A percentile compares a stretch with the other conserved stretches of the same genome.
These are phyloP conservation scores for Ascochyta fabae DNA, from an alignment of 2,329 filamentous ascomycete species.

Conservation along the genomic window DNA sequence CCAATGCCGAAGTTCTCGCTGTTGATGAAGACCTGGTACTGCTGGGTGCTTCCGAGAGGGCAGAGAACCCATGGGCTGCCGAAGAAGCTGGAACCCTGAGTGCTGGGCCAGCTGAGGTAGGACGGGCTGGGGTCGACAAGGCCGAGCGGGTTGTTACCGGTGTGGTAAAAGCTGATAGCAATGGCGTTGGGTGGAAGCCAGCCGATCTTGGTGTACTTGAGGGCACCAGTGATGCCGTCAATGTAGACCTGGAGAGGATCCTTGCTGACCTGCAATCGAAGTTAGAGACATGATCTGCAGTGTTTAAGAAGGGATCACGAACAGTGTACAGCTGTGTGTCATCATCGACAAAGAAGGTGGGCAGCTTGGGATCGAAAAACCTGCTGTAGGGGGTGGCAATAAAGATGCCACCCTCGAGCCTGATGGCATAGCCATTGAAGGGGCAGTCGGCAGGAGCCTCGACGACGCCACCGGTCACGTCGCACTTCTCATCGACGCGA, in stretches of 20 bases:
- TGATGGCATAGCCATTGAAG: conserved; percentile 30
- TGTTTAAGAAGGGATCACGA: conserved; percentile 4
- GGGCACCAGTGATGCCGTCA: conserved; percentile 26
- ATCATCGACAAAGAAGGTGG: conserved; percentile 39
- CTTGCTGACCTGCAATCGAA: conserved; percentile 34
- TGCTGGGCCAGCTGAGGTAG: conserved; percentile 38
- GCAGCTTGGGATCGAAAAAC: conserved; percentile 34
- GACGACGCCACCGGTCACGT: neutral
- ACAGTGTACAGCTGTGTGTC: conserved; percentile 39
- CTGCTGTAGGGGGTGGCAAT: conserved; percentile 42
- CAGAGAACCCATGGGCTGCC: conserved; percentile 28
- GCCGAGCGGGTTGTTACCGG: conserved; percentile 36
- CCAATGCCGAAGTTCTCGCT: conserved; percentile 28
- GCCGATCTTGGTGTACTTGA: conserved; percentile 35
- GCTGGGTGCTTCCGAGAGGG: conserved; percentile 27
- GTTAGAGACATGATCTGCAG: conserved; percentile 2
- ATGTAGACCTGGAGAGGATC: conserved; percentile 38
- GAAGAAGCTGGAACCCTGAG: conserved; percentile 20
- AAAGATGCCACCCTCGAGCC: conserved; percentile 33
- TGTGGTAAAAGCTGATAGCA: conserved; percentile 33
- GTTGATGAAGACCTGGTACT: conserved; percentile 40
- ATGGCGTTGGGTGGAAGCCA: conserved; percentile 35
- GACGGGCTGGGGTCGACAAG: conserved; percentile 30
- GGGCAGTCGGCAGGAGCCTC: conserved; percentile 16
- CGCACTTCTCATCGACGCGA: conserved; percentile 28